Base-by-base conservation (phyloP, 371 early-diverging fungal genomes). In the Mortierella sp. region DNA sequence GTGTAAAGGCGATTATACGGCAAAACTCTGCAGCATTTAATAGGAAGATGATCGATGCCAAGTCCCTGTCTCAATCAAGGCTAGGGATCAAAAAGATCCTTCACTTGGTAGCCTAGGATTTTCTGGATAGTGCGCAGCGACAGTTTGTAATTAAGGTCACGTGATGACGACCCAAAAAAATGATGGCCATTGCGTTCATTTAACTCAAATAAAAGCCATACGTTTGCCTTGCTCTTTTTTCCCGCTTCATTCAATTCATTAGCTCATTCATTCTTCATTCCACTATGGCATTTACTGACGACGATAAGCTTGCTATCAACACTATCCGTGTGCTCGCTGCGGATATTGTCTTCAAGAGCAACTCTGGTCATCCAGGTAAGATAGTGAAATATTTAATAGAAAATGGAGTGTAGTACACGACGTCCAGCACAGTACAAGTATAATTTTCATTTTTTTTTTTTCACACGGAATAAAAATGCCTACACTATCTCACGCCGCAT, bases 361-460 rank as follows among this genome's bases (percentile, higher is more conserved):
- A 96, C 83, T 96, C 97, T 71, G 99, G 99, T 10, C 99, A 99
- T 83, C 99, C 99, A 64, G 99, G 92, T 91, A 86, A 72, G 7
- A 28, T 28, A 2, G 0, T 42, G 28, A 13, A 23, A 22, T 34
- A 22, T 6, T 57, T 15, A 1, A 15, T n/a, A 15, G 19, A 45
- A 45, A 19, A 17, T 12, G 45, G 6, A 13, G 1, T 13, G 17
- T 47, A n/a, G 3, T 47, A 10, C 42, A n/a, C 57, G 8, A 37
- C 54, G n/a, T 35, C n/a, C 28, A n/a, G n/a, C n/a, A n/a, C n/a
- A n/a, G n/a, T n/a, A n/a, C n/a, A n/a, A n/a, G n/a, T n/a, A n/a
- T n/a, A n/a, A n/a, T n/a, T n/a, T n/a, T n/a, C n/a, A n/a, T 57
- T n/a, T 42, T 15, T 29, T 17, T 54, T 58, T 47, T 64, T 68